These are phyloP conservation scores for Liriodendron chinense DNA, from an alignment of 164 flowering plant genomes.

Conservation along the genomic window DNA sequence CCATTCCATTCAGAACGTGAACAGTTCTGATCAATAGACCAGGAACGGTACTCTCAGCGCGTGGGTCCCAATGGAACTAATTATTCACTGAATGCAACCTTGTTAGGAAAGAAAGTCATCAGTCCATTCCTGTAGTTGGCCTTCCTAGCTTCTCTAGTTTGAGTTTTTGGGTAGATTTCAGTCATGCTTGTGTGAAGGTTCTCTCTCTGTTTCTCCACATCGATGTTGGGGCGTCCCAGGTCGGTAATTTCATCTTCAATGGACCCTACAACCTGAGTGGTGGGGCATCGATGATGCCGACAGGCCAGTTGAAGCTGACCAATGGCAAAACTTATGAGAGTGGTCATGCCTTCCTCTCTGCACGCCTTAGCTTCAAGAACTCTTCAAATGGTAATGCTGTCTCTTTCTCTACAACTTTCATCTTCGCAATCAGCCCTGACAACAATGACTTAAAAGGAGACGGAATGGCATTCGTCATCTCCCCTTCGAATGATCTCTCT, in stretches of 20 bases:
- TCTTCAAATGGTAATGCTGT: neutral
- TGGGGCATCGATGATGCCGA: neutral
- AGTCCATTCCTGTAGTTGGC: too few species aligned
- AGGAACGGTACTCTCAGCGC: too few species aligned
- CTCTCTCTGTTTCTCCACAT: neutral
- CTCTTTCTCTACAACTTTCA: conserved; percentile 3
- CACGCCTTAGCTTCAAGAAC: neutral
- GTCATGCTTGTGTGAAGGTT: neutral
- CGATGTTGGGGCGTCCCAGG: neutral
- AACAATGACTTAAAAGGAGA: neutral
- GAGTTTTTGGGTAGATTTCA: too few species aligned
- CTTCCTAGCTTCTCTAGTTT: too few species aligned
- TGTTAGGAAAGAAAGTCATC: too few species aligned
- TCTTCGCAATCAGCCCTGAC: neutral
- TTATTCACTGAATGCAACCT: too few species aligned
- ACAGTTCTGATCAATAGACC: too few species aligned
- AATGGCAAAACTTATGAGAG: neutral
- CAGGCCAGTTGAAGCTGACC: neutral
- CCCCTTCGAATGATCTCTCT: neutral
- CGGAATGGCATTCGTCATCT: conserved; percentile 6
- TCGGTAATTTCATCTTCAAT: neutral
- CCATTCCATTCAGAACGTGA: too few species aligned
- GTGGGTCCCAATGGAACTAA: too few species aligned
- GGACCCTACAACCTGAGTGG: neutral
- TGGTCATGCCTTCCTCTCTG: neutral